Base-by-base conservation (phyloP, 371 early-diverging fungal genomes). In the Choanephora cucurbitarum region DNA sequence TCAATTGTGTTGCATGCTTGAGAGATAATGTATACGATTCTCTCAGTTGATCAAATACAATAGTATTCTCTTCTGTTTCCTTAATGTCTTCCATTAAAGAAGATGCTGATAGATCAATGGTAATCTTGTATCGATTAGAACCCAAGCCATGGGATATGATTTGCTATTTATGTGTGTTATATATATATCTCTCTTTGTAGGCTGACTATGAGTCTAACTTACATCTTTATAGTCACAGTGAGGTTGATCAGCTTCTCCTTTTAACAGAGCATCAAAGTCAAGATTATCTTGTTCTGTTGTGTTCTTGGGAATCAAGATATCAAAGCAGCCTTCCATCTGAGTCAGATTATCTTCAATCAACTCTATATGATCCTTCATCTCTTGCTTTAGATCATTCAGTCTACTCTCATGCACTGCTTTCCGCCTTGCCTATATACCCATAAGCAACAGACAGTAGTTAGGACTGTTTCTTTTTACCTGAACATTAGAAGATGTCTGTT, bases 31-130 rank as follows among this genome's bases (percentile, higher is more conserved):
- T 75, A 23, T 82, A 78, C 6, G 75, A 59, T 46, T 90, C 89
- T 13, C 90, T 76, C 22, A 90, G 43, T 5, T 77, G 80, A 15
- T 82, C 81, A 65, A 78, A 90, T 0, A 90, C 51, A 17, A 82
- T 73, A 15, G 58, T 45, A 45, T 88, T 90, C 0, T 83, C 86
- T 1, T 72, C 70, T 0, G 84, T 72, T 45, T 90, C 90, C 8
- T 70, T 52, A 0, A 86, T 64, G 9, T 81, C 81, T 13, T 73
- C 72, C 44, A 77, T 70, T 0, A 80, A 57, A 0, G 81, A 69
- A 7, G 70, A 72, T 15, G 79, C 77, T 5, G 80, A 72, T 39
- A 88, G 44, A 42, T 77, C 70, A 54, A 89, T 75, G 9, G 79
- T 76, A 31, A 90, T 72, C 32, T 68, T 73, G 43, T 88, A 88